Evolutionary conservation across 2,329 filamentous ascomycete genomes (phyloP).

Genomic region (Tolypocladium ovalisporum): DNA sequence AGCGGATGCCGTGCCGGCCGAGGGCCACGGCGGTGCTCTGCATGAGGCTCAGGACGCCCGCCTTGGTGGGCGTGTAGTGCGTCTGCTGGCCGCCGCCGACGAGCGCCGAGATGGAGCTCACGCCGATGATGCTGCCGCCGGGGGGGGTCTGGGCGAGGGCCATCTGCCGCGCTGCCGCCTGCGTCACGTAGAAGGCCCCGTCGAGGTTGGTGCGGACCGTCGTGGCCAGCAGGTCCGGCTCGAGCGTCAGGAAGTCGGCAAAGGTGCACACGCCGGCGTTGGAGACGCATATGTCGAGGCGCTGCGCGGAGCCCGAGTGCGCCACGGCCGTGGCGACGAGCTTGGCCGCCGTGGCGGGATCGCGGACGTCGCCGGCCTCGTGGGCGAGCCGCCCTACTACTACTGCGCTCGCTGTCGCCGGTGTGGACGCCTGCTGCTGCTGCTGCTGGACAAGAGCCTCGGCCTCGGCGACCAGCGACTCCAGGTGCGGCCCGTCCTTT

Average conservation of each 20-base stretch:
- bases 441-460: conserved; percentile 22
- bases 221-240: conserved; percentile 55
- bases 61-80: conserved; percentile 86
- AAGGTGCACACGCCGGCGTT: conserved; percentile 88
- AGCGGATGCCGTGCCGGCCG: conserved; percentile 64
- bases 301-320: conserved; percentile 38
- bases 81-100: conserved; percentile 70
- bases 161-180: conserved; percentile 81
- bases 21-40: conserved; percentile 73
- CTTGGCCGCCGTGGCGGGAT: conserved; percentile 57
- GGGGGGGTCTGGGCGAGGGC: conserved; percentile 46
- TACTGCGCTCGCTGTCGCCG: conserved; percentile 5
- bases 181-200: conserved; percentile 79
- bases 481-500: conserved; percentile 38
- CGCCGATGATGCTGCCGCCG: conserved; percentile 71
- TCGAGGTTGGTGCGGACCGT: conserved; percentile 75
- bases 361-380: conserved; percentile 66
- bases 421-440: background rate
- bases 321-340: conserved; percentile 53
- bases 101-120: conserved; percentile 63
- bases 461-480: conserved; percentile 41
- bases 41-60: conserved; percentile 70
- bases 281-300: conserved; percentile 70
- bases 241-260: conserved; percentile 70
- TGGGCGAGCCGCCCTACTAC: conserved; percentile 51